Conservation (phyloP, 208 protist species). For the Leishmania gerbilli region DNA sequence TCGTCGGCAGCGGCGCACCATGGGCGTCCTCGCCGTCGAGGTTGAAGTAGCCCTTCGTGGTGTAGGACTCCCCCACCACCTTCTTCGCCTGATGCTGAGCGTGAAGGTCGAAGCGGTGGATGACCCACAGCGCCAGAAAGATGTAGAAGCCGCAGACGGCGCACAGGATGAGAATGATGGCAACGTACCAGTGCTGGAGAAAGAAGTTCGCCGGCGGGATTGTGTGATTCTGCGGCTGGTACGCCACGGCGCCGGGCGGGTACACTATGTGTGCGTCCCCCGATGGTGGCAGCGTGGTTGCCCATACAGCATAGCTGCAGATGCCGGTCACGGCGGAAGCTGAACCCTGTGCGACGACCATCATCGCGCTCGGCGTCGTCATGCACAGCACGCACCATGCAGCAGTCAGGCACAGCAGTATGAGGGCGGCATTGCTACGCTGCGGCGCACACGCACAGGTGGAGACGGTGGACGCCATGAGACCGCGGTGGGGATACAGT, state of each 20-base stretch:
- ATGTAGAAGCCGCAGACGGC: constrained; percentile 7
- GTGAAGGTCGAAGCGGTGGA: background rate
- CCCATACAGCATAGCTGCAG: background rate
- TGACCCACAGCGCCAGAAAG: background rate
- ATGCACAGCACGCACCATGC: constrained; percentile 6
- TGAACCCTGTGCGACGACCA: constrained; percentile 17
- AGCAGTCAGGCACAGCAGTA: background rate
- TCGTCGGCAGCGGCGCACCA: background rate
- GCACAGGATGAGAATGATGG: background rate
- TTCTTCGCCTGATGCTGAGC: constrained; percentile 5
- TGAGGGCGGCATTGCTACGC: background rate
- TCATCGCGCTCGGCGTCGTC: background rate
- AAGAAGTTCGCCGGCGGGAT: background rate
- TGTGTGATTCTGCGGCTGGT: background rate
- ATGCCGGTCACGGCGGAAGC: background rate
- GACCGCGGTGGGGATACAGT: no score
- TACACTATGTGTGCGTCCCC: background rate
- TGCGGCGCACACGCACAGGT: no score
- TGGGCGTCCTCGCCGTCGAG: background rate
- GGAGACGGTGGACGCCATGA: background rate
- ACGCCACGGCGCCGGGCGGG: background rate
- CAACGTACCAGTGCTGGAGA: background rate
- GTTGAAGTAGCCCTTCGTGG: background rate
- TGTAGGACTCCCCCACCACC: background rate
- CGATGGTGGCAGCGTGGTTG: background rate